Evolutionary conservation across 1,284 basidiomycete species (phyloP), one percentile per base, ranked within the genome.

Genomic region (Pseudozyma flocculosa): DNA sequence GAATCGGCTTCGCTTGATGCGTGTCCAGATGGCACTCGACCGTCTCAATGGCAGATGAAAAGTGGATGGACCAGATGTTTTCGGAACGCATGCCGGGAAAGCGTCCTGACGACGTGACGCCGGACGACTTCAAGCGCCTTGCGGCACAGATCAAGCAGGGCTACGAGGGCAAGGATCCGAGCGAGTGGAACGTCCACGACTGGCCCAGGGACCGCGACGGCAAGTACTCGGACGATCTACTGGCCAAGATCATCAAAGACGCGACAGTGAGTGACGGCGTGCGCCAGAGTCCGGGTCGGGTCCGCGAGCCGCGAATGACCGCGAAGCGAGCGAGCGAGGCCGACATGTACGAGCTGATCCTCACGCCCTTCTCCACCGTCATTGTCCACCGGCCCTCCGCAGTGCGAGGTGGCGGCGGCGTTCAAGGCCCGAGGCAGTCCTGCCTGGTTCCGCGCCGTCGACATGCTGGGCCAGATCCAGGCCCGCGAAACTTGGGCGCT

Each of bases 371-470:
- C n/a, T n/a, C n/a, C n/a, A n/a, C n/a, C n/a, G n/a, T n/a, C n/a
- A n/a, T n/a, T 29, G 5, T 5, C 26, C 26, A 29, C 11, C 26
- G 7, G 5, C 26, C 5, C 26, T 5, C 26, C 4, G 14, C 15
- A 40, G 38, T 38, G 86, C 55, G 83, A 87, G 52, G 84, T 87
- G 22, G 90, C 89, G 8, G 85, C 81, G 40, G 83, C 87, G 14
- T 92, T 92, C 82, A 82, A 85, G 50, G 90, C 90, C 29, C 85
- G 87, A 29, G 85, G 87, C 11, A 88, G 87, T 2, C 90, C 90
- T 30, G 79, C 81, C 75, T 76, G 84, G 48, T 87, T 92, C 85
- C 85, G 84, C 48, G 78, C 90, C 23, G 84, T 90, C 59, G 89
- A 91, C 75, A 83, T 90, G 41, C 87, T 92, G 85, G 87, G 88